phyloP scores from a whole-genome alignment of 768 basidiomycete species.

The Podaxis rugospora region DNA sequence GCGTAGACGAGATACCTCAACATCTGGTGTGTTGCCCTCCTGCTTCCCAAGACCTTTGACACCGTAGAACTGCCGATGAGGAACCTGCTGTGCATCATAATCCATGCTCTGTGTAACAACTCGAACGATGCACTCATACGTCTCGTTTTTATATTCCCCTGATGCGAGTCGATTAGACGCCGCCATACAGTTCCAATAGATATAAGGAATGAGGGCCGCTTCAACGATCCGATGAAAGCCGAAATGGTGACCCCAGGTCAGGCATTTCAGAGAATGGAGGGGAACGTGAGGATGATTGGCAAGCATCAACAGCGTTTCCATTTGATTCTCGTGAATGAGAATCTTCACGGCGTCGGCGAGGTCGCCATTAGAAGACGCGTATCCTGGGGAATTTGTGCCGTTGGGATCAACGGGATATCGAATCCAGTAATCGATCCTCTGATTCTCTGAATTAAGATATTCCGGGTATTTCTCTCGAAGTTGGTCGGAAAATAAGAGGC shows the following conservation, averaged over 20 bases:
- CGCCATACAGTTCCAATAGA: constrained; percentile 33
- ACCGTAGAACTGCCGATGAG: constrained; percentile 24
- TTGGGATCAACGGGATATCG: background rate
- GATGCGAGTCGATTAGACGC: constrained; percentile 23
- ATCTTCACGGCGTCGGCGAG: constrained; percentile 32
- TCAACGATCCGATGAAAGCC: constrained; percentile 27
- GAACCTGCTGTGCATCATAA: constrained; percentile 27
- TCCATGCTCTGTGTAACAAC: constrained; percentile 19
- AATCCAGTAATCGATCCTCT: constrained; percentile 31
- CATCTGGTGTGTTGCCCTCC: background rate
- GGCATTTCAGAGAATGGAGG: constrained; percentile 19
- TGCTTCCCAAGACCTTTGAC: background rate
- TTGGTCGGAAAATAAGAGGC: constrained; percentile 27
- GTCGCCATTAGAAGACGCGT: constrained; percentile 20
- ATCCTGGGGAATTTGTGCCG: constrained; percentile 4
- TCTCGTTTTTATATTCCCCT: constrained; percentile 20
- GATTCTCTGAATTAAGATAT: constrained; percentile 25
- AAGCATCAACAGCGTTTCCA: constrained; percentile 27
- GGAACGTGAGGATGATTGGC: constrained; percentile 31
- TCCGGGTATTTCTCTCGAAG: constrained; percentile 24
- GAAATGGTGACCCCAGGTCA: constrained; percentile 28
- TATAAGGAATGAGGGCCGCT: constrained; percentile 26
- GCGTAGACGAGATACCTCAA: constrained; percentile 18
- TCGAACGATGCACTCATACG: constrained; percentile 18
- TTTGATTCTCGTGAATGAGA: constrained; percentile 29